phyloP scores from a whole-genome alignment of 2,329 filamentous ascomycete species.

The Aspergillus sergii region DNA sequence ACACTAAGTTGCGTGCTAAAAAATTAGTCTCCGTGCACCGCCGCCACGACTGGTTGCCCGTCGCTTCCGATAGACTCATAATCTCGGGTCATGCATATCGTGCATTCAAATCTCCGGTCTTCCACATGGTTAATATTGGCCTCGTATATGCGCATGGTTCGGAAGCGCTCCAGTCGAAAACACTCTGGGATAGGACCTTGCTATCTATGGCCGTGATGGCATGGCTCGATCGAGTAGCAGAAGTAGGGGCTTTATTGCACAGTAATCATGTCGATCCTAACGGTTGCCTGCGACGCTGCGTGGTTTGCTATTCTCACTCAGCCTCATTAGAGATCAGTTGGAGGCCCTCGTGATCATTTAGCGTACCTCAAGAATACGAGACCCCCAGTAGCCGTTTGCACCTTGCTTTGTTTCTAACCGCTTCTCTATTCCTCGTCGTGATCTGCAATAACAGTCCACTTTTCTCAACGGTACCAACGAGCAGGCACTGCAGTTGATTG shows the following conservation, averaged over 20 bases:
- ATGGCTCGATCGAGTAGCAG: not conserved
- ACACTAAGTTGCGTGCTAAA: not conserved
- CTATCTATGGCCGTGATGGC: not conserved
- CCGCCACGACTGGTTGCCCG: not conserved
- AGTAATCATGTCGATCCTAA: not conserved
- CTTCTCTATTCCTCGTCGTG: not conserved
- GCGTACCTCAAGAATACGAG: not conserved
- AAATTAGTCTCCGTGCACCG: not conserved
- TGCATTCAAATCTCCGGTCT: not conserved
- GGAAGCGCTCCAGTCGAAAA: not conserved
- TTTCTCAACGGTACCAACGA: not conserved
- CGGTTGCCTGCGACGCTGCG: too few species aligned
- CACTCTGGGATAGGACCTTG: fast-evolving
- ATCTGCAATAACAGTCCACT: not conserved
- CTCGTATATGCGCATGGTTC: not conserved
- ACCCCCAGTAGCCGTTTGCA: not conserved
- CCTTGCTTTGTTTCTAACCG: not conserved
- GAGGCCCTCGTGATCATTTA: not conserved
- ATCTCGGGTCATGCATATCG: not conserved
- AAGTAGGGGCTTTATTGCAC: not conserved
- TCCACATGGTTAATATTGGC: not conserved
- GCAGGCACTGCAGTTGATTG: not conserved
- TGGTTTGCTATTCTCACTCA: not conserved
- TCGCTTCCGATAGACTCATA: not conserved
- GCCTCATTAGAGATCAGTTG: not conserved